Evolutionary conservation across 306 rosid genomes (phyloP).

Genomic region (Pachyrhizus erosus): DNA sequence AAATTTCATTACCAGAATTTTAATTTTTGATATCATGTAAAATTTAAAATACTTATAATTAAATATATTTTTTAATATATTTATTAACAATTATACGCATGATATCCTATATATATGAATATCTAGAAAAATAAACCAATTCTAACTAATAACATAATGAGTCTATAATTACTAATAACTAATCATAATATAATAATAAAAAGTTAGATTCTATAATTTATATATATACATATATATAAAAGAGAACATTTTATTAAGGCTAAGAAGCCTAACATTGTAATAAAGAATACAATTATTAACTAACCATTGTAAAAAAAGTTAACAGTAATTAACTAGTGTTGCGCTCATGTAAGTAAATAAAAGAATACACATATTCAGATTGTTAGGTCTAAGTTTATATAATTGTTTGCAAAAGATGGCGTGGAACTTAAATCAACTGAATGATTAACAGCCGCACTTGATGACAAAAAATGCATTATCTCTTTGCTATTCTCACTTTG

Average conservation of each 20-base stretch:
- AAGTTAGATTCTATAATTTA: no score
- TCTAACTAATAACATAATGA: no score
- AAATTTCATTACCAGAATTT: no score
- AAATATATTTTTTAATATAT: no score
- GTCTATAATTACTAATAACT: no score
- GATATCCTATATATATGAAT: no score
- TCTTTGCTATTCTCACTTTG: constrained; percentile 41
- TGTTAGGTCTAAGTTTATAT: constrained; percentile 67
- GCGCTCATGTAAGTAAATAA: background rate
- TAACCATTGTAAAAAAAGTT: background rate
- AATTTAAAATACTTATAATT: no score
- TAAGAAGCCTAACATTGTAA: constrained; percentile 2
- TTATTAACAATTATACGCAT: no score
- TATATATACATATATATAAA: no score
- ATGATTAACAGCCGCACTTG: constrained; percentile 27
- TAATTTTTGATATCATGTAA: no score
- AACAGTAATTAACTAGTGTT: background rate
- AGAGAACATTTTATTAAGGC: background rate
- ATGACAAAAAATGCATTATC: constrained; percentile 12
- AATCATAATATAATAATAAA: no score
- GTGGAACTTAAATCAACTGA: constrained; percentile 36
- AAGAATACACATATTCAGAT: constrained; percentile 42
- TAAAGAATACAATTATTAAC: constrained; percentile 7
- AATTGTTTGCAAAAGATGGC: constrained; percentile 8
- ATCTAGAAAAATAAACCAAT: no score